Percentiles rank a stretch among this genome's conserved stretches.
These are phyloP conservation scores for Epichloe elymi DNA, from an alignment of 2,329 filamentous ascomycete genomes.

Conservation along the genomic window DNA sequence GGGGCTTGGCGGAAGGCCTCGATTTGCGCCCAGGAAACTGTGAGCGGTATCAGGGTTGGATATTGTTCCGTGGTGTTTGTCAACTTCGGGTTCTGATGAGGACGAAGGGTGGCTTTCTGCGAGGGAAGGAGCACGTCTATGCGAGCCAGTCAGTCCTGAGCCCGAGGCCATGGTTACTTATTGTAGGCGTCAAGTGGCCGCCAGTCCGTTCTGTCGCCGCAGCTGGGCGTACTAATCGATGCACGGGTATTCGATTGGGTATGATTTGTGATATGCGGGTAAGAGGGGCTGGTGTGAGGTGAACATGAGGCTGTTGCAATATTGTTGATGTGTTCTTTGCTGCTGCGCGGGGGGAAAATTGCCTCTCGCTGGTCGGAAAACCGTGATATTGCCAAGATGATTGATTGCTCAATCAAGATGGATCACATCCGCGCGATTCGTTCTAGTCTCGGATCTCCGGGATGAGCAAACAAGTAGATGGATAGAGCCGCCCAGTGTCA, in stretches of 20 bases:
- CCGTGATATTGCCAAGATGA: background rate
- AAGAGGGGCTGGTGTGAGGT: background rate
- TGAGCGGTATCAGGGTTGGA: slow-evolving; percentile 27
- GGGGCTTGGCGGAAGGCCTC: slow-evolving; percentile 36
- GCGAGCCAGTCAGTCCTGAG: slow-evolving; percentile 19
- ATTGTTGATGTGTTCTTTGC: background rate
- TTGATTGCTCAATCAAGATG: background rate
- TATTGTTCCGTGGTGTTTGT: slow-evolving; percentile 20
- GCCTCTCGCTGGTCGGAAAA: background rate
- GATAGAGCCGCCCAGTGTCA: background rate
- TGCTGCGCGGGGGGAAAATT: background rate
- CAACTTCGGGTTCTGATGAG: slow-evolving; percentile 32
- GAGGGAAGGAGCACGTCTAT: slow-evolving; percentile 12
- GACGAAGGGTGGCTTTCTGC: slow-evolving; percentile 19
- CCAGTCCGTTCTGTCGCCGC: background rate
- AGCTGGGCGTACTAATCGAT: background rate
- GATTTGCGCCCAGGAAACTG: slow-evolving; percentile 37
- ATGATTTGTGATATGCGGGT: background rate
- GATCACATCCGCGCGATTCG: background rate
- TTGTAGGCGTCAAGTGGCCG: background rate
- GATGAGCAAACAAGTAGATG: background rate
- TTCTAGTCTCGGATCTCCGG: background rate
- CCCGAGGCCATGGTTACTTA: slow-evolving; percentile 14
- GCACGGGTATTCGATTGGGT: background rate
- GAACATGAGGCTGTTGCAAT: background rate